phyloP scores from a whole-genome alignment of 768 basidiomycete genomes.

The Naganishia antarctica region DNA sequence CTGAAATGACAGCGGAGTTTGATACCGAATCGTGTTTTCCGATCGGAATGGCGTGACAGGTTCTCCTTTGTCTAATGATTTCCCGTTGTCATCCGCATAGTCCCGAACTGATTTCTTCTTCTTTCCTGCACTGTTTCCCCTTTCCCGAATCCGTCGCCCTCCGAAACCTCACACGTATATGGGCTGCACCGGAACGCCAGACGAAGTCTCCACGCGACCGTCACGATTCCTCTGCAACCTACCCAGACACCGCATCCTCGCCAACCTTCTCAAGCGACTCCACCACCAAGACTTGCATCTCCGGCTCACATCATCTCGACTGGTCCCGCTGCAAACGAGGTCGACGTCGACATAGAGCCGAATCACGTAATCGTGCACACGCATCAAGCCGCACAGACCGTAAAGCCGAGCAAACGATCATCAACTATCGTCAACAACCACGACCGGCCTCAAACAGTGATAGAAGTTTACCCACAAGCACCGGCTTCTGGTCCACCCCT shows the following conservation, averaged over 20 bases:
- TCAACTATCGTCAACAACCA: no score
- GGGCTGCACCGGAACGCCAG: background rate
- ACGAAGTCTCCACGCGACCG: constrained; percentile 18
- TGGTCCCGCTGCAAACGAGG: background rate
- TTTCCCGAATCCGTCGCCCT: no score
- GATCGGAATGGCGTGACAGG: background rate
- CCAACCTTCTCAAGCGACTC: no score
- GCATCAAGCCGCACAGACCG: background rate
- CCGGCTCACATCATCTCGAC: background rate
- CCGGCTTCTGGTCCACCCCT: background rate
- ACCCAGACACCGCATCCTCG: background rate
- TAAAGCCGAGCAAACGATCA: background rate
- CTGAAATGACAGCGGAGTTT: background rate
- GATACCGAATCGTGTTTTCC: background rate
- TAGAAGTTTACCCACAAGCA: background rate
- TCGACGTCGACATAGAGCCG: background rate
- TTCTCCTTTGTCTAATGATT: background rate
- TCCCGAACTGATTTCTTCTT: background rate
- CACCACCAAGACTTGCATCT: background rate
- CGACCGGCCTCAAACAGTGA: background rate
- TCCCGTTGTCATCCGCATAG: background rate
- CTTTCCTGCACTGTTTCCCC: background rate
- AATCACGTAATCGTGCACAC: constrained; percentile 4
- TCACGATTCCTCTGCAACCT: constrained; percentile 5
- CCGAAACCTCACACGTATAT: no score